Conservation (phyloP, 2,329 filamentous ascomycete genomes). For the Nemania bipapillata region DNA sequence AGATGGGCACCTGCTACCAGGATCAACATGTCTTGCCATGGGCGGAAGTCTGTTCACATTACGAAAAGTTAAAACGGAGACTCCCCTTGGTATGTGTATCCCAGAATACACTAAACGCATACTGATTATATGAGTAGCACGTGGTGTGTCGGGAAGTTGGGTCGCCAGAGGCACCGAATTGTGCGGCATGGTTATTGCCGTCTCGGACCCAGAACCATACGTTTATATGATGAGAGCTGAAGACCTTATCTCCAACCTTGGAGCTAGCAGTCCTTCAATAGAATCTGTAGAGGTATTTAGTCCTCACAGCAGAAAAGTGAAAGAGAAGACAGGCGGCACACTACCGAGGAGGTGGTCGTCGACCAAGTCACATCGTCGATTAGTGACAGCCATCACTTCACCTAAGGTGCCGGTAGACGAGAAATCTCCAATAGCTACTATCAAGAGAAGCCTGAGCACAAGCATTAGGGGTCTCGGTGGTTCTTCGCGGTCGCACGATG, state of each 20-base stretch:
- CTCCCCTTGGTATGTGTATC: constrained; percentile 23
- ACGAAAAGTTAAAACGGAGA: constrained; percentile 16
- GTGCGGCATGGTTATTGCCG: constrained; percentile 31
- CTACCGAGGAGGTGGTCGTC: background rate
- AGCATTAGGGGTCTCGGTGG: background rate
- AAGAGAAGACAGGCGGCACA: background rate
- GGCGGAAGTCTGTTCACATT: constrained; percentile 23
- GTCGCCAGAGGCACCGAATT: constrained; percentile 19
- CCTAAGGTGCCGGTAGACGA: background rate
- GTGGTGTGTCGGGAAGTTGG: constrained; percentile 18
- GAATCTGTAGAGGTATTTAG: constrained; percentile 27
- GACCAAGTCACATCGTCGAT: constrained; percentile 8
- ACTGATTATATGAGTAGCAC: constrained; percentile 20
- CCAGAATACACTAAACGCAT: background rate
- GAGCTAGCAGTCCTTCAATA: constrained; percentile 26
- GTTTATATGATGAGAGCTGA: constrained; percentile 28
- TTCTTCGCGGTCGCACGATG: background rate
- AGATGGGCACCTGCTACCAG: constrained; percentile 1
- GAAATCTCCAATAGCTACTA: background rate
- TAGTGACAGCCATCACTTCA: background rate
- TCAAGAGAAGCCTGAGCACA: constrained; percentile 8
- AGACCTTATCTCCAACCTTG: constrained; percentile 24
- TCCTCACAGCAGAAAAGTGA: background rate
- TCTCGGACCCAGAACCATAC: constrained; percentile 24
- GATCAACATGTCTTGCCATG: constrained; percentile 18